Evolutionary conservation across 2,329 filamentous ascomycete species (phyloP), one percentile per base, ranked within the genome.

Genomic region (Sporothrix humicola): DNA sequence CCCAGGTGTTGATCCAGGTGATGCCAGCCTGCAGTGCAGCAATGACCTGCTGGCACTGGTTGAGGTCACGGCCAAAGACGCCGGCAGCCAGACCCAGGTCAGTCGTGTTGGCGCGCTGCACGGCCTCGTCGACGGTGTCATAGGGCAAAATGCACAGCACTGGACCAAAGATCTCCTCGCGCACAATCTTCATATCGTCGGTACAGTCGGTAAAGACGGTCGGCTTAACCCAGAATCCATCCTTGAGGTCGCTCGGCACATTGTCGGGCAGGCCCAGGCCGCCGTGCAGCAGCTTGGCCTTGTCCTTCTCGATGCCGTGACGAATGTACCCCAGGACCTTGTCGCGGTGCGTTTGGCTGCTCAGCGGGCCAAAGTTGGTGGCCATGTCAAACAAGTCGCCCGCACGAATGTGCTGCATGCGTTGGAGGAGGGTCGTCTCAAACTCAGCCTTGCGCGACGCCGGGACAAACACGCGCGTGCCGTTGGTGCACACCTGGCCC

Each of bases 1-100:
- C 94, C 94, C 94, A 97, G 0, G 93, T 94, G 81, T 97, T 97
- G 71, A 97, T 87, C 94, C 94, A 97, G 0, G 93, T 97, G 79
- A 97, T 97, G 48, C 94, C 94, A 0, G 93, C 93, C 79, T 97
- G 87, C 5, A 97, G 84, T 78, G 89, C 86, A 31, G 88, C 86
- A 58, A 95, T 86, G 0, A 95, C 88, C 59, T 88, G 85, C 79
- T 97, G 93, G 72, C 92, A 94, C 66, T 87, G 80, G 77, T 93
- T 91, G 71, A 97, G 82, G 77, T 97, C 89, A 74, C 88, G 88
- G 0, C 93, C 93, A 77, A 97, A 95, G 0, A 97, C 92, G 23
- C 94, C 94, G 0, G 93, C 94, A 0, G 94, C 94, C 2, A 97
- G 89, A 42, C 94, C 94, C 72, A 96, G 85, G 23, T 89, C 85